Percentiles rank a stretch among this genome's conserved stretches.
Conservation (phyloP, 2,329 filamentous ascomycete species). For the Arthroderma sp. region DNA sequence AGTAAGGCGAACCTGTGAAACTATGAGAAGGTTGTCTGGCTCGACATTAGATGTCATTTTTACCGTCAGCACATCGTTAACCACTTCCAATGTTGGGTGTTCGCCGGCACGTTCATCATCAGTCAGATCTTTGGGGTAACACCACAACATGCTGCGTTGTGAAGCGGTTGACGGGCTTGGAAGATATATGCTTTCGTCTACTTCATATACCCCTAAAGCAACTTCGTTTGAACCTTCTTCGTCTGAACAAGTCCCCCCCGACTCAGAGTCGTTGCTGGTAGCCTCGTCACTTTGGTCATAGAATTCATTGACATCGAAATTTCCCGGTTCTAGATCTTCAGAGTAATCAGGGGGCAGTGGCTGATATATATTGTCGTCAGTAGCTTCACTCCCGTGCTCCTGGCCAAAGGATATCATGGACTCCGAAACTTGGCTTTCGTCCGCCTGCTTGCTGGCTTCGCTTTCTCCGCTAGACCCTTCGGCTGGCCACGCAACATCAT, state of each 20-base stretch:
- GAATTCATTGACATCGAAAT: background rate
- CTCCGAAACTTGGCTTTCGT: background rate
- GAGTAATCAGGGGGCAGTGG: background rate
- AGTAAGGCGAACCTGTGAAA: slow-evolving; percentile 4
- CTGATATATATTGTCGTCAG: background rate
- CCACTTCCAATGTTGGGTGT: slow-evolving; percentile 2
- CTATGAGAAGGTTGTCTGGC: background rate
- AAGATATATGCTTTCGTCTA: slow-evolving; percentile 9
- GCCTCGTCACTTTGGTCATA: background rate
- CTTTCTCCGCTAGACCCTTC: background rate
- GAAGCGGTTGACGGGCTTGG: slow-evolving; percentile 17
- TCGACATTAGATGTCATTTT: background rate
- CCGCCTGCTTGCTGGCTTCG: background rate
- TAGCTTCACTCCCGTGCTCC: background rate
- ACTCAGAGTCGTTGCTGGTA: background rate
- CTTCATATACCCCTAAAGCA: background rate
- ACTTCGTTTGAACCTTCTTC: background rate
- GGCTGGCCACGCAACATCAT: background rate
- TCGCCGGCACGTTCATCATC: background rate
- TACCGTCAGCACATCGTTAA: slow-evolving; percentile 4
- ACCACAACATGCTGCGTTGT: slow-evolving; percentile 16
- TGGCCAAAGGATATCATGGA: background rate
- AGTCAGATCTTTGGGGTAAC: slow-evolving; percentile 11
- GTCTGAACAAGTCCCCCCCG: background rate
- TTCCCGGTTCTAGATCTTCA: background rate